Evolutionary conservation across 495 filamentous ascomycete genomes (phyloP).

Genomic region (Acidiella bohemica): DNA sequence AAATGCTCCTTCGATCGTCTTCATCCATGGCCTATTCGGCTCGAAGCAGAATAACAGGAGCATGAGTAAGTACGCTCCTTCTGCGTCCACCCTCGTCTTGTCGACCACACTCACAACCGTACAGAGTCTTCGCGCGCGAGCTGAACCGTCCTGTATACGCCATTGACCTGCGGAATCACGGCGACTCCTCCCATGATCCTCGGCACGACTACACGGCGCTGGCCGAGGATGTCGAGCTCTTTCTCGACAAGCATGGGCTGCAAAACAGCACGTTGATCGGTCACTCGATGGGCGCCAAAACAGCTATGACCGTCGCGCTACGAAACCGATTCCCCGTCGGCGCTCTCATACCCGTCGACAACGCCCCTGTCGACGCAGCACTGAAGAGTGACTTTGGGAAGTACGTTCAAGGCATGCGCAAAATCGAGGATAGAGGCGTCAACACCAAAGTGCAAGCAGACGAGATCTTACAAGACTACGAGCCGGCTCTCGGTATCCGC

Average conservation of each 20-base stretch:
- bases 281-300: constrained; percentile 97
- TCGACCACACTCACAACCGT: constrained; percentile 18
- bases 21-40: constrained; percentile 90
- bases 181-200: constrained; percentile 65
- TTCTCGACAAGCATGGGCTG: constrained; percentile 62
- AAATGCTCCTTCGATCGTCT: constrained; percentile 60
- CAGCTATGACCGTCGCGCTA: constrained; percentile 79
- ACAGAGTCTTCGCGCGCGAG: constrained; percentile 68
- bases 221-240: constrained; percentile 73
- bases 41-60: constrained; percentile 91
- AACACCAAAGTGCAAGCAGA: constrained; percentile 66
- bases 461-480: constrained; percentile 62
- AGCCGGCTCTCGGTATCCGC: constrained; percentile 60
- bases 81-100: neutral
- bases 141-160: constrained; percentile 71
- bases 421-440: constrained; percentile 54
- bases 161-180: constrained; percentile 88
- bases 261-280: constrained; percentile 65
- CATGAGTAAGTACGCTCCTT: constrained; percentile 76
- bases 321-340: constrained; percentile 48
- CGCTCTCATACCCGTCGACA: constrained; percentile 74
- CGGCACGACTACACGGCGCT: constrained; percentile 74
- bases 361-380: constrained; percentile 70
- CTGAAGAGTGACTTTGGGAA: constrained; percentile 61
- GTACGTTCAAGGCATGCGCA: constrained; percentile 76